Conservation (phyloP, 1,139 yeast genomes). For the Casaregolazyma suthepensis region DNA sequence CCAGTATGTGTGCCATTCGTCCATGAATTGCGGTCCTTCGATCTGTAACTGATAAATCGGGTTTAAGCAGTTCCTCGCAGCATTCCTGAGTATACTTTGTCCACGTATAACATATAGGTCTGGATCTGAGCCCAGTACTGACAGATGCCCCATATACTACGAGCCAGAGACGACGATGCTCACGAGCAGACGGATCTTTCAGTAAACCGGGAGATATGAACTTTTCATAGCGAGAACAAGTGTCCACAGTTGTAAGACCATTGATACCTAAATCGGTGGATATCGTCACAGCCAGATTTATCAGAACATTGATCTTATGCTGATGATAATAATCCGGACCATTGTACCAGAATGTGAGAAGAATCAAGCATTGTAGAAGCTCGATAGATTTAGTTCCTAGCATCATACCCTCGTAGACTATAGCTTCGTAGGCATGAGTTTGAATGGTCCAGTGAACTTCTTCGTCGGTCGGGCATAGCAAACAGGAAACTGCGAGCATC, state of each 20-base stretch:
- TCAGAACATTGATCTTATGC: slow-evolving; percentile 67
- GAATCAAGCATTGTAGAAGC: slow-evolving; percentile 53
- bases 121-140: slow-evolving; percentile 29
- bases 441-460: slow-evolving; percentile 45
- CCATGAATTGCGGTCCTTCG: slow-evolving; percentile 51
- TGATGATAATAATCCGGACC: slow-evolving; percentile 77
- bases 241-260: slow-evolving; percentile 22
- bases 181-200: slow-evolving; percentile 32
- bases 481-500: slow-evolving; percentile 56
- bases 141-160: slow-evolving; percentile 28
- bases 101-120: slow-evolving; percentile 31
- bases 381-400: slow-evolving; percentile 71
- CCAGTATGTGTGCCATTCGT: slow-evolving; percentile 54
- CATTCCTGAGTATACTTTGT: slow-evolving; percentile 60
- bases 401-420: slow-evolving; percentile 59
- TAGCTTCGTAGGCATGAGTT: slow-evolving; percentile 50
- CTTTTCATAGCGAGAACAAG: slow-evolving; percentile 24
- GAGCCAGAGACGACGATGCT: slow-evolving; percentile 33
- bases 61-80: slow-evolving; percentile 42
- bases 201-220: slow-evolving; percentile 35
- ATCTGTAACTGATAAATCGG: slow-evolving; percentile 23
- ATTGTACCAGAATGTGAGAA: slow-evolving; percentile 73
- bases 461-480: slow-evolving; percentile 14
- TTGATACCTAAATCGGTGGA: slow-evolving; percentile 72
- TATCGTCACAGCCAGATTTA: slow-evolving; percentile 60